Percentiles rank a stretch among this genome's conserved stretches.
phyloP scores from a whole-genome alignment of 2,329 filamentous ascomycete species.

The Cephalotrichum gorgonifer region DNA sequence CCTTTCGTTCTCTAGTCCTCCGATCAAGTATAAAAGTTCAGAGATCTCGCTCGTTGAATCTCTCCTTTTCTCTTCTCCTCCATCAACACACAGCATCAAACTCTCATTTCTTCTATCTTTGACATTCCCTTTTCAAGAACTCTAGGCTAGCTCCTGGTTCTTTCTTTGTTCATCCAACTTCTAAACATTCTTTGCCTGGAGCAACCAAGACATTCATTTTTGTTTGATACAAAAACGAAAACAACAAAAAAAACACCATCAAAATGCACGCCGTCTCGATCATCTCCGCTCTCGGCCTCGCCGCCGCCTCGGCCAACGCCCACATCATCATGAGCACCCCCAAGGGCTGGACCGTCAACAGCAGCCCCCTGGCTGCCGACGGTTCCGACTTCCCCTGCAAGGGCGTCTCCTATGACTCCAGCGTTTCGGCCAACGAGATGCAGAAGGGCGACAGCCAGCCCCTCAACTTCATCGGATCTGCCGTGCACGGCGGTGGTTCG shows the following conservation, averaged over 20 bases:
- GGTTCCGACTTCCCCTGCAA: constrained; percentile 82
- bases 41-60: constrained; percentile 1
- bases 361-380: constrained; percentile 48
- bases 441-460: constrained; percentile 37
- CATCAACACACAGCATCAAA: too few relatives aligned
- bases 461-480: constrained; percentile 59
- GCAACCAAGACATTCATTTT: constrained; percentile 11
- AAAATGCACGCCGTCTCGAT: constrained; percentile 40
- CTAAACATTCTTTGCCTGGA: constrained; percentile 14
- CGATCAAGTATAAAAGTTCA: too few relatives aligned
- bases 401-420: constrained; percentile 32
- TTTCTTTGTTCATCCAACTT: constrained; percentile 17
- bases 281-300: constrained; percentile 40
- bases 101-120: too few relatives aligned
- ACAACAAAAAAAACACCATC: constrained; percentile 20
- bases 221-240: constrained; percentile 4
- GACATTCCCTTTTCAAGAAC: constrained; percentile 12
- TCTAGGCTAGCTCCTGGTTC: constrained; percentile 25
- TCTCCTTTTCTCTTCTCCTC: too few relatives aligned
- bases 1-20: too few relatives aligned
- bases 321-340: constrained; percentile 71
- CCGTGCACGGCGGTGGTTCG: constrained; percentile 81
- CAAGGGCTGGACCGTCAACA: constrained; percentile 48
- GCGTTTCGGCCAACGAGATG: constrained; percentile 36
- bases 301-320: constrained; percentile 50